Evolutionary conservation across 2,329 filamentous ascomycete genomes (phyloP).

Genomic region (Venturia oleaginea): DNA sequence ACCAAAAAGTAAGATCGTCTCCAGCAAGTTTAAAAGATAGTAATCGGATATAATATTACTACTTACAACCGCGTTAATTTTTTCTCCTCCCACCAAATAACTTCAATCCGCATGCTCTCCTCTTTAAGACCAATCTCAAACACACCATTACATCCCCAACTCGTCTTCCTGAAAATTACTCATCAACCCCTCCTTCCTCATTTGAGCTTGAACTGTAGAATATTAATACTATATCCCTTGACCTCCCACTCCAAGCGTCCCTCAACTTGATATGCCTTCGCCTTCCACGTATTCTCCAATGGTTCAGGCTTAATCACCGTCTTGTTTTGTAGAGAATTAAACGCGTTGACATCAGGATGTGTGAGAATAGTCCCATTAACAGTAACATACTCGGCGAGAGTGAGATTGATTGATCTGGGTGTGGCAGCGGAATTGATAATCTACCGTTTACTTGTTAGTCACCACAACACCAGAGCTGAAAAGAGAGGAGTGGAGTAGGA

Average conservation of each 20-base stretch:
- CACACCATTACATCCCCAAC: no score
- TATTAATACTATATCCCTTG: conserved; percentile 1
- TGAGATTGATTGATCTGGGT: conserved; percentile 19
- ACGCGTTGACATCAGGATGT: conserved; percentile 18
- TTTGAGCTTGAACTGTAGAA: conserved; percentile 11
- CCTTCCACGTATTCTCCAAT: conserved; percentile 2
- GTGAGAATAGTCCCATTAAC: conserved; percentile 24
- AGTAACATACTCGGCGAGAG: conserved; percentile 17
- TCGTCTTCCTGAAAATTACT: neutral
- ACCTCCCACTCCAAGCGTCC: conserved; percentile 11
- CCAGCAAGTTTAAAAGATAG: no score
- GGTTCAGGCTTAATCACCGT: conserved; percentile 19
- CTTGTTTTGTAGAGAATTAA: conserved; percentile 21
- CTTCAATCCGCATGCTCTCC: no score
- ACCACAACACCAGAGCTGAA: neutral
- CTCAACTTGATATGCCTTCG: neutral
- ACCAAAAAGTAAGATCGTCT: no score
- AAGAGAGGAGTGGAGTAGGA: neutral
- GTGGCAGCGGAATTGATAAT: conserved; percentile 20
- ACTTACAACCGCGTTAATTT: no score
- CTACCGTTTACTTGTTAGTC: conserved; percentile 5
- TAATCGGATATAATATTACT: no score
- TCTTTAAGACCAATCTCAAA: no score
- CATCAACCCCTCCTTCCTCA: neutral
- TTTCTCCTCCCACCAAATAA: no score